Evolutionary conservation across 345 rosid species (phyloP), one percentile per base, ranked within the genome.

Genomic region (Corymbia maculata): DNA sequence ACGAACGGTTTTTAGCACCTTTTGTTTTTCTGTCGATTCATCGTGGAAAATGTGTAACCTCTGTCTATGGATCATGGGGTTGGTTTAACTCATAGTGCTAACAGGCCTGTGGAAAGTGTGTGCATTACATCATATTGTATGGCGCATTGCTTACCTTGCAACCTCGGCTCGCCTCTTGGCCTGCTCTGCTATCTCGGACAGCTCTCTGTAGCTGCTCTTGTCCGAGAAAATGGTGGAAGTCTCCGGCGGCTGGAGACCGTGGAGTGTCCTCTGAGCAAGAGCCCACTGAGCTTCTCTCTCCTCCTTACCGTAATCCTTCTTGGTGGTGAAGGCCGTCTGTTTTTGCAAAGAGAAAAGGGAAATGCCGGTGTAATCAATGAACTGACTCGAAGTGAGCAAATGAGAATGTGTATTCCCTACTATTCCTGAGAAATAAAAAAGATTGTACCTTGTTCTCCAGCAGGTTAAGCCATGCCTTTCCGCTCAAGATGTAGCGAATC

Each of bases 221-320:
- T 92, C 92, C 32, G 51, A 32, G 75, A 90, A 88, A n/a, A 91
- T 30, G 75, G 86, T 52, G 45, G 88, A 68, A 15, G 91, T 75
- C 89, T 91, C 92, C 4, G 92, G 91, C 2, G 92, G 90, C 47
- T 90, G 93, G 44, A 91, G 92, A 22, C 93, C 93, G 13, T 91
- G 92, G 52, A 91, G 89, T 14, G 93, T 91, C 84, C 93, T 86
- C 84, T 91, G 93, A 15, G 93, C 91, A 16, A 68, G 89, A 16
- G 93, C 93, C 93, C 93, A 92, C 47, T 92, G 93, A 45, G 93
- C 93, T 68, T 92, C 93, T 57, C 93, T 90, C 86, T 91, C 93
- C 86, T 87, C 92, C 87, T 89, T 90, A 19, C 92, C 93, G 30
- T 88, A 91, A 52, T 92, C 92, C 88, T 91, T 91, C 92, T 91